Percentiles rank a stretch among this genome's conserved stretches.
Conservation (phyloP, 2,329 filamentous ascomycete genomes). For the Xylaria sp. region DNA sequence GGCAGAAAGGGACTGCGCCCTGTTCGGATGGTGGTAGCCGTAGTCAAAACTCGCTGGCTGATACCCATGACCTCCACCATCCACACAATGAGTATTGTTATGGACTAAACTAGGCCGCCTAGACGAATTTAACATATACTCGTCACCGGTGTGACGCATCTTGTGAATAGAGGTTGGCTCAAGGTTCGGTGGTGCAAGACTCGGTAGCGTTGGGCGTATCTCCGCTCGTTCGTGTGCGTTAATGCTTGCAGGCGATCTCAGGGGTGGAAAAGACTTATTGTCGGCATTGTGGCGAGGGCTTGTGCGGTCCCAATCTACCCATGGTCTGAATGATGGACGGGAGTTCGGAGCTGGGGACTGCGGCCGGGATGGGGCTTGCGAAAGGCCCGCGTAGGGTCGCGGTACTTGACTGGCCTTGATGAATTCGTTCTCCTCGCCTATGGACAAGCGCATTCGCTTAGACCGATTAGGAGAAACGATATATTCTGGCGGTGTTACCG, state of each 20-base stretch:
- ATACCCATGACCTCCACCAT: conserved; percentile 43
- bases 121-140: conserved; percentile 40
- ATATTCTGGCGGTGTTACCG: conserved; percentile 48
- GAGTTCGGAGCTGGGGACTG: conserved; percentile 44
- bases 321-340: conserved; percentile 43
- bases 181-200: conserved; percentile 47
- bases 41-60: conserved; percentile 45
- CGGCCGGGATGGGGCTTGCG: conserved; percentile 36
- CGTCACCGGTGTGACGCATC: conserved; percentile 45
- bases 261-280: conserved; percentile 40
- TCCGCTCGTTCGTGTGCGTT: conserved; percentile 47
- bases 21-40: conserved; percentile 50
- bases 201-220: conserved; percentile 47
- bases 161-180: conserved; percentile 45
- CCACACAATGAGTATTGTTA: conserved; percentile 39
- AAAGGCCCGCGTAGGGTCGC: conserved; percentile 50
- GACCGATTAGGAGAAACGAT: conserved; percentile 54
- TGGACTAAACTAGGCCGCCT: conserved; percentile 36
- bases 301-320: conserved; percentile 43
- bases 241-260: conserved; percentile 39
- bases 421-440: conserved; percentile 48
- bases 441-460: conserved; percentile 55
- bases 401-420: conserved; percentile 53
- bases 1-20: conserved; percentile 54
- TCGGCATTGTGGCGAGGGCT: conserved; percentile 42